A percentile compares a stretch with the other conserved stretches of the same genome.
These are phyloP conservation scores for Quercus cerris DNA, from an alignment of 306 rosid species.

Conservation along the genomic window DNA sequence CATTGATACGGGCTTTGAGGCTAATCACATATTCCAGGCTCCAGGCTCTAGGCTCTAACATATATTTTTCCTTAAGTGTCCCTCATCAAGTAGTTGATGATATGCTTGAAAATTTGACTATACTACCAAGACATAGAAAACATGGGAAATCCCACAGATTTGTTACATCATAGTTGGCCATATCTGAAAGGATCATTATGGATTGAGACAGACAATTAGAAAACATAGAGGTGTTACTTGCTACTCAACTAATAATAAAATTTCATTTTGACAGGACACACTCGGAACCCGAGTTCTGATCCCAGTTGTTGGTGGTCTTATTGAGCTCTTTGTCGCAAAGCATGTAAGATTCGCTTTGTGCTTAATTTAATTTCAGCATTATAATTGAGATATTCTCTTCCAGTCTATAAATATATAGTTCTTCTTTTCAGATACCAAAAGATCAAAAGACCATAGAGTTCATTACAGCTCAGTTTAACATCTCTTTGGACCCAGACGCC, in stretches of 20 bases:
- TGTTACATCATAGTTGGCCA: neutral
- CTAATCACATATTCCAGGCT: neutral
- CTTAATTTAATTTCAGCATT: neutral
- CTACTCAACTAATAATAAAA: neutral
- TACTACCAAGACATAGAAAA: neutral
- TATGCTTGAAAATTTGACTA: neutral
- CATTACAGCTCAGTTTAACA: conserved; percentile 38
- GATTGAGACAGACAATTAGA: neutral
- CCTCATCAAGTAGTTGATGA: neutral
- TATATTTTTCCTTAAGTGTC: neutral
- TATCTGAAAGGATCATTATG: conserved; percentile 3
- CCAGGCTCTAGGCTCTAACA: conserved; percentile 10
- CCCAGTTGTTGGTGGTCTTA: conserved; percentile 64
- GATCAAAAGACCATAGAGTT: conserved; percentile 47
- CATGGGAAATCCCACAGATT: neutral
- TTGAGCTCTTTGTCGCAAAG: conserved; percentile 66
- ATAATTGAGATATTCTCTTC: conserved; percentile 1
- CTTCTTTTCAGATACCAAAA: conserved; percentile 53
- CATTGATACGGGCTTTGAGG: neutral
- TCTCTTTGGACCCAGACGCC: conserved; percentile 42
- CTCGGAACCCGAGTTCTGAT: conserved; percentile 67
- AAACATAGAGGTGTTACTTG: neutral
- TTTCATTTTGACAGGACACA: conserved; percentile 39
- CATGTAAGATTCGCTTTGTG: conserved; percentile 37
- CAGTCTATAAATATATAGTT: neutral